Conservation (phyloP, 1,284 basidiomycete genomes). For the Ganoderma meredithae region DNA sequence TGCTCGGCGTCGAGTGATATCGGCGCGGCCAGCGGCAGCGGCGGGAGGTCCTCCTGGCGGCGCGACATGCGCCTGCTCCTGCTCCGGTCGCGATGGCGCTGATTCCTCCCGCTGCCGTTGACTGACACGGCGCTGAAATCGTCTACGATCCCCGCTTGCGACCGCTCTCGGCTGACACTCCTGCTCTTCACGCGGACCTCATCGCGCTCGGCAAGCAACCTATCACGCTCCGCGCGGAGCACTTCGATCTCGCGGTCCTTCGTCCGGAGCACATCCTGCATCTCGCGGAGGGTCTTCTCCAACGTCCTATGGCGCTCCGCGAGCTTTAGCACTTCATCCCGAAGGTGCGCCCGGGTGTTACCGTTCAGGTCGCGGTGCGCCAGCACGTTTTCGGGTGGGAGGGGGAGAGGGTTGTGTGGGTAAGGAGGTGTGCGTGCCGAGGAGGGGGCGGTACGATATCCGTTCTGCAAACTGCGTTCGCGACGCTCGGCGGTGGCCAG, state of each 20-base stretch:
- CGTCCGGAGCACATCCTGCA: constrained; percentile 41
- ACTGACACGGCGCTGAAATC: constrained; percentile 20
- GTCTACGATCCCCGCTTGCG: constrained; percentile 22
- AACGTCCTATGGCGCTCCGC: constrained; percentile 67
- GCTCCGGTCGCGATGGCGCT: constrained; percentile 34
- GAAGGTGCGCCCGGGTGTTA: constrained; percentile 58
- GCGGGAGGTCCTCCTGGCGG: constrained; percentile 39
- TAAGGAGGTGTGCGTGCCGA: constrained; percentile 41
- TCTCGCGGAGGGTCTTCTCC: constrained; percentile 55
- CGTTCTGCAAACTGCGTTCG: constrained; percentile 39
- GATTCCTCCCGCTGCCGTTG: constrained; percentile 22
- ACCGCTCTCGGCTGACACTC: constrained; percentile 34
- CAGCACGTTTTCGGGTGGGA: constrained; percentile 50
- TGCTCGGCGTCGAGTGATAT: constrained; percentile 46
- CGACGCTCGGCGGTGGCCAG: constrained; percentile 49
- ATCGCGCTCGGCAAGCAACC: constrained; percentile 41
- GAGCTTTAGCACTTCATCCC: constrained; percentile 59
- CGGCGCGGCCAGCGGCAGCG: constrained; percentile 31
- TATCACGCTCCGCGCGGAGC: constrained; percentile 54
- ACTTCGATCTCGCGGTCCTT: constrained; percentile 60
- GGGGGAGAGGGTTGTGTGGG: constrained; percentile 22
- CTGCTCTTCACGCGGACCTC: constrained; percentile 35
- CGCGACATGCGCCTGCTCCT: constrained; percentile 35
- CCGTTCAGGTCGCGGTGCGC: constrained; percentile 58
- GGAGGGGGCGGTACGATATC: constrained; percentile 34